Base-by-base conservation (phyloP, 2,329 filamentous ascomycete genomes). In the Emergomyces orientalis region DNA sequence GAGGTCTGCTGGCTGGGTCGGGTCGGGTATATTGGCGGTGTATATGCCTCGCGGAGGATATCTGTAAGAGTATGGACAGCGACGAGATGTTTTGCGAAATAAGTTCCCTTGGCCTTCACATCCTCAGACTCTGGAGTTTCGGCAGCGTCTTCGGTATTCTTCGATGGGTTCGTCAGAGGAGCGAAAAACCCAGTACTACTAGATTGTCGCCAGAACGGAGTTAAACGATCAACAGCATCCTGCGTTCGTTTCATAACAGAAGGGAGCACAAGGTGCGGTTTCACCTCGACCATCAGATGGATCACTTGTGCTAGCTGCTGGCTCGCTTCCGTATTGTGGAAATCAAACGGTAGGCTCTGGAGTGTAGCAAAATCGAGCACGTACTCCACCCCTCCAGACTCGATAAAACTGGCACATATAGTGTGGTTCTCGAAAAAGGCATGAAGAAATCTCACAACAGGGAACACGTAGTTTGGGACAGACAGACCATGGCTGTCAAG, bases 331-430 rank as follows among this genome's bases (percentile, higher is more conserved):
- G 84, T 83, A 49, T 88, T 86, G 47, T 86, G 83, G 70, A 89
- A 87, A 70, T 89, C 84, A 68, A 86, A 86, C 0, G 90, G 86
- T 56, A 97, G 81, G 72, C 90, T 92, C 5, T 91, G 88, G 37
- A 92, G 84, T 61, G 89, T 90, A 49, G 88, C 88, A 62, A 97
- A 85, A 71, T 97, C 91, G 61, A 99, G 80, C 25, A 97, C 80
- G 59, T 88, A 81, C 73, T 97, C 91, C 30, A 93, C 86, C 7
- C 91, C 94, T 63, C 91, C 90, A 59, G 84, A 83, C 62, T 89
- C 85, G 65, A 94, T 86, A 70, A 97, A 93, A 30, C 84, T 82
- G 22, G 81, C 78, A 74, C 89, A 92, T 69, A 95, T 82, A 41
- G 81, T 81, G 63, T 84, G 81, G 70, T 95, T 96, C 65, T 85